A percentile compares a stretch with the other conserved stretches of the same genome.
Conservation (phyloP, 2,329 filamentous ascomycete species). For the Plenodomus biglobosus region DNA sequence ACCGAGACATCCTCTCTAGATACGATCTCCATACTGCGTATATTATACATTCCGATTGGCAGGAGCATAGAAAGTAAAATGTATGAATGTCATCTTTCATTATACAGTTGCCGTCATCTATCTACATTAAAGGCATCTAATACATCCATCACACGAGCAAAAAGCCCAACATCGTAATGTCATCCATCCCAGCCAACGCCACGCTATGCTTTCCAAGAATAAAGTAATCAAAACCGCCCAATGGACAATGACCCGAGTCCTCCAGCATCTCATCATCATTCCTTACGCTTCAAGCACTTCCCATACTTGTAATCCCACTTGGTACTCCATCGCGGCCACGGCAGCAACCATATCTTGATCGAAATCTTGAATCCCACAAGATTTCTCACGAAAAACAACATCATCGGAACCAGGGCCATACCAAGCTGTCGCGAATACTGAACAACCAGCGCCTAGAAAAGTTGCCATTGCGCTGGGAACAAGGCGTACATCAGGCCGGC, state of each 20-base stretch:
- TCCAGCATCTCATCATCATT: not conserved
- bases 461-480: not conserved
- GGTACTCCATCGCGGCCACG: not conserved
- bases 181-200: not conserved
- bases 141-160: not conserved
- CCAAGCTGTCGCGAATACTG: not conserved
- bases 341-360: slow-evolving; percentile 12
- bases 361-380: slow-evolving; percentile 15
- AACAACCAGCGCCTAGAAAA: not conserved
- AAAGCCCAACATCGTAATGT: not conserved
- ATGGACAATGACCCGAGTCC: not conserved
- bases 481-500: not conserved
- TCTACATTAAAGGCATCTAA: not conserved
- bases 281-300: not conserved
- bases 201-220: not conserved
- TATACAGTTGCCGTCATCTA: too few species aligned
- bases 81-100: too few species aligned
- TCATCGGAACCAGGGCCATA: slow-evolving; percentile 2
- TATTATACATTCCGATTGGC: too few species aligned
- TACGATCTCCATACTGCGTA: too few species aligned
- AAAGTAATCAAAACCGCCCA: not conserved
- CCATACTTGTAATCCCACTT: not conserved
- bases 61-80: too few species aligned
- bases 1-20: too few species aligned
- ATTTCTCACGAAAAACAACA: slow-evolving; percentile 3